Evolutionary conservation across 306 rosid genomes (phyloP), one percentile per base, ranked within the genome.

Genomic region (Nissolia schottii): DNA sequence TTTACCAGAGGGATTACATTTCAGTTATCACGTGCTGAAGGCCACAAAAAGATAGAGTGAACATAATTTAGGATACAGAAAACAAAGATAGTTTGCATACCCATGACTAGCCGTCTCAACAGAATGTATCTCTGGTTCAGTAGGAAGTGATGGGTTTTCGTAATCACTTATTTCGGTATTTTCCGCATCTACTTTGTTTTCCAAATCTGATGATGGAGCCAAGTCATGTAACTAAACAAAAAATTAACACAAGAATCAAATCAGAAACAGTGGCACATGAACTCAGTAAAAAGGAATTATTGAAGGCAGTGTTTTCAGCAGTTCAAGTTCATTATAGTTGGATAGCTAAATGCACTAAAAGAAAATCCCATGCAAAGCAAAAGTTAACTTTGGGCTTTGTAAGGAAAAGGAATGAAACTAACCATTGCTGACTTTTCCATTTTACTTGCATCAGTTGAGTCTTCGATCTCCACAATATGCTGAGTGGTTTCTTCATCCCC

Each of bases 71-170:
- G 22, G 41, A 75, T 71, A 56, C 16, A 48, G 35, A 62, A 43
- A 31, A 76, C 32, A 65, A 56, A 80, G 73, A 27, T 31, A 41
- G 49, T 63, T 43, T 31, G 81, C 77, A 32, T 86, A 90, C 96
- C 82, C 77, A 16, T 51, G 14, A 23, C 51, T 22, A 71, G 67
- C 56, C 27, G 18, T 48, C 70, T 76, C 81, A 77, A 35, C 67
- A 67, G 81, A 50, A 67, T 70, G 63, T 15, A 71, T 45, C 64
- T 83, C 82, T 61, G 71, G 77, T 5, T 48, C 38, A 58, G 32
- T 34, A 55, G 67, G 69, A 41, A 23, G 49, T 60, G 81, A 69
- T 40, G 67, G 25, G 57, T 9, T 75, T 55, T 71, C 81, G 61
- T 24, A 60, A 67, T 79, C 79, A 62, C 62, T 74, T 70, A 25